Conservation (phyloP, 257 asterid species). For the Parsonsia alboflavescens region DNA sequence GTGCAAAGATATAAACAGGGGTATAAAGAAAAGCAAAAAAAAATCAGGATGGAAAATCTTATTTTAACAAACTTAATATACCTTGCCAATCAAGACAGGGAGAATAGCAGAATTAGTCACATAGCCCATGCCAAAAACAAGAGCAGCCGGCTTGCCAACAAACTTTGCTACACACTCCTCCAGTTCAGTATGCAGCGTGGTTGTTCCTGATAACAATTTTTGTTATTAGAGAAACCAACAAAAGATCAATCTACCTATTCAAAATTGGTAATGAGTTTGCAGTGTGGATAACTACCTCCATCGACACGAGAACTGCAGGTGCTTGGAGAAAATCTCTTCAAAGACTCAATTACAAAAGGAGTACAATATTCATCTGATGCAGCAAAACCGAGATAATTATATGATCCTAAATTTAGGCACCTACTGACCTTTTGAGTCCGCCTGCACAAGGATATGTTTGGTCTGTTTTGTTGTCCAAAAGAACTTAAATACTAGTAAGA, state of each 20-base stretch:
- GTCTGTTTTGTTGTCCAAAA: slow-evolving; percentile 1
- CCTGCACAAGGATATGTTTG: slow-evolving; percentile 39
- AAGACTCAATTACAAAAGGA: slow-evolving; percentile 86
- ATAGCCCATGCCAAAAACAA: slow-evolving; percentile 98
- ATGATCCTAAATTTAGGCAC: slow-evolving; percentile 96
- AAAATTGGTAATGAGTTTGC: slow-evolving; percentile 10
- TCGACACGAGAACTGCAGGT: slow-evolving; percentile 94
- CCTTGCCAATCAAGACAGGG: slow-evolving; percentile 87
- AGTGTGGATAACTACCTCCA: slow-evolving; percentile 60
- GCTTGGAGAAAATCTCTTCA: slow-evolving; percentile 75
- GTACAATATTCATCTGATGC: slow-evolving; percentile 98
- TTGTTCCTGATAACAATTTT: slow-evolving; percentile 54
- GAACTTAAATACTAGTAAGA: neutral
- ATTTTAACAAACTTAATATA: slow-evolving; percentile 23
- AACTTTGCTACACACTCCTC: slow-evolving; percentile 87
- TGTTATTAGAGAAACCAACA: slow-evolving; percentile 7
- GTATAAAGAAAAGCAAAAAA: neutral
- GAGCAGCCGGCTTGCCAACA: slow-evolving; percentile 87
- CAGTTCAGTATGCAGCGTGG: slow-evolving; percentile 69
- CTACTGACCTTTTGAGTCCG: slow-evolving; percentile 58
- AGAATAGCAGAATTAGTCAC: slow-evolving; percentile 94
- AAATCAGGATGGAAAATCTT: neutral
- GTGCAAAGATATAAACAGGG: neutral
- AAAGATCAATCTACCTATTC: neutral
- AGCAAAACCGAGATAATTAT: slow-evolving; percentile 97